Evolutionary conservation across 2,329 filamentous ascomycete genomes (phyloP), one percentile per base, ranked within the genome.

Genomic region (Salinomyces thailandicus): DNA sequence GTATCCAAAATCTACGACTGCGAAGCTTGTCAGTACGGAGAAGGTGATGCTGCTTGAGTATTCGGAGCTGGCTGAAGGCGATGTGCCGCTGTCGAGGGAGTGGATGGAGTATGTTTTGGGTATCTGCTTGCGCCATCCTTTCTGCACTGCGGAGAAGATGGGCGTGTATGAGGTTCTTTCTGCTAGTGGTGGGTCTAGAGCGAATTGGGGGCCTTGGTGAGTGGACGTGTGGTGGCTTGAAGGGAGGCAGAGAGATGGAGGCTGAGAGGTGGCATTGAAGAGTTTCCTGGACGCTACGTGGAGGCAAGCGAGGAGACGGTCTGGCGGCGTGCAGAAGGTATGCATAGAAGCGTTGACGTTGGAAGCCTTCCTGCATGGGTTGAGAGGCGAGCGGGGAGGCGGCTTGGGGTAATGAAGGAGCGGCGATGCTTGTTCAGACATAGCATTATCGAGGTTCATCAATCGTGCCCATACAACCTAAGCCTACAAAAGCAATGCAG

Each of bases 81-180:
- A 34, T 4, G 36, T 39, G 8, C 28, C 34, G 27, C 35, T 55
- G 19, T 35, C 14, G 5, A 38, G 35, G 5, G 43, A 46, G 5
- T 55, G 49, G 49, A 43, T 55, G 22, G 50, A 53, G 38, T 53
- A 50, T 29, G 40, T 50, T 17, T 42, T 55, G n/a, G 51, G 48
- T 1, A 33, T 46, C 5, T 37, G 41, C 6, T 26, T 52, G 28
- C 39, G 47, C 16, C 44, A 39, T 27, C 49, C 49, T 5, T 51
- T 50, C 24, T 50, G 48, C 28, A 50, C 44, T 4, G 37, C 39
- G 11, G 45, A 44, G 28, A 44, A 36, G n/a, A 52, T 53, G 52
- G 47, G 49, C 1, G 35, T 46, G 29, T 52, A 46, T 43, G 51
- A 55, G 33, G 31, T 53, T 11, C 31, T 55, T 24, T 43, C 47